Percentiles rank a stretch among this genome's conserved stretches.
Conservation (phyloP, 148 eudicot species). For the Tetragonia tetragonoides region DNA sequence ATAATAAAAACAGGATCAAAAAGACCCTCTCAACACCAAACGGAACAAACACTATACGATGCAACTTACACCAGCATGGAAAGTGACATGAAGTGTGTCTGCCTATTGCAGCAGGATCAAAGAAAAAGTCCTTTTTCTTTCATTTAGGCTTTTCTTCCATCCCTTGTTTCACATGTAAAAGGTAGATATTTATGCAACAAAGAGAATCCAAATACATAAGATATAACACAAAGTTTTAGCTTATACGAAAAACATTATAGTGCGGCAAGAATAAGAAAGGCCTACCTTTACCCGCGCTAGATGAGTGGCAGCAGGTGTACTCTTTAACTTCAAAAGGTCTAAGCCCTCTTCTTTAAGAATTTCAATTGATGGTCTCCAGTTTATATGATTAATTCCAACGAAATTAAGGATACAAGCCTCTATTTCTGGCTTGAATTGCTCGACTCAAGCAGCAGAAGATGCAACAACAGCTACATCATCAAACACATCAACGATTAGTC, state of each 20-base stretch:
- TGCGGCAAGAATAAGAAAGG: not conserved
- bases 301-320: constrained; percentile 30
- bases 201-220: too few relatives aligned
- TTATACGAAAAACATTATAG: not conserved
- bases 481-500: constrained; percentile 86
- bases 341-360: constrained; percentile 91
- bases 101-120: not conserved
- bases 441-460: constrained; percentile 98
- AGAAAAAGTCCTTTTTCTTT: too few relatives aligned
- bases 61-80: not conserved
- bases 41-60: too few relatives aligned
- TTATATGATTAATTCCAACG: constrained; percentile 46
- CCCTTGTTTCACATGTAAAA: not conserved
- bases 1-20: too few relatives aligned
- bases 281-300: constrained; percentile 57
- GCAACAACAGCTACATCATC: constrained; percentile 93
- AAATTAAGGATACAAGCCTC: constrained; percentile 48
- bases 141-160: not conserved
- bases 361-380: constrained; percentile 84
- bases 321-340: constrained; percentile 38
- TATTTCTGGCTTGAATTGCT: constrained; percentile 70
- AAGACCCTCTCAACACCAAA: too few relatives aligned
- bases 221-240: not conserved
- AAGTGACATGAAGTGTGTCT: not conserved
- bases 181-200: too few relatives aligned